Conservation (phyloP, 371 early-diverging fungal genomes). For the Dentiscutata heterogama region DNA sequence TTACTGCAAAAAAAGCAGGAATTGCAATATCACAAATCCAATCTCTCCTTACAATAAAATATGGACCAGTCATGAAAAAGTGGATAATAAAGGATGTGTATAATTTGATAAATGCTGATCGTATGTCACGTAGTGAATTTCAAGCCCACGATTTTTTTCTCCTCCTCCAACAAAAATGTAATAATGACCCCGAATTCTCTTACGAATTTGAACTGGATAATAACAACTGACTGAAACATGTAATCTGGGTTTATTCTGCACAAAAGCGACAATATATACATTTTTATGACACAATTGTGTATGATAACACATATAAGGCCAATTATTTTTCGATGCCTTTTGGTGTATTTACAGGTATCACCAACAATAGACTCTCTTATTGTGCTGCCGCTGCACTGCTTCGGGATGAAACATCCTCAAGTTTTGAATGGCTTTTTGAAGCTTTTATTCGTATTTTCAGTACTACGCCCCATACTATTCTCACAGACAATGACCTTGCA, state of each 20-base stretch:
- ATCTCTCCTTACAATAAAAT: not conserved
- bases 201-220: conserved; percentile 12
- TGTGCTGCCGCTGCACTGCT: no score
- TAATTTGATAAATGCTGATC: conserved; percentile 18
- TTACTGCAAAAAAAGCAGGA: conserved; percentile 19
- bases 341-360: no score
- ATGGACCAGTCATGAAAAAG: conserved; percentile 8
- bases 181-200: not conserved
- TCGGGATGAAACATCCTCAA: no score
- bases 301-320: not conserved
- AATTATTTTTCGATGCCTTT: no score
- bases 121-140: not conserved
- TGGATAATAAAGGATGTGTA: conserved; percentile 1
- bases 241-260: not conserved
- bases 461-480: no score
- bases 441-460: no score
- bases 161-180: conserved; percentile 7
- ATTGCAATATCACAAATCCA: not conserved
- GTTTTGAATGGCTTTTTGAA: no score
- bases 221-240: conserved; percentile 2
- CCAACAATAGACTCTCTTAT: no score
- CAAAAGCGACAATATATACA: not conserved
- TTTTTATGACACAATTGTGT: not conserved
- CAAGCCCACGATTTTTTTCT: not conserved
- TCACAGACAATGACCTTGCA: no score